Evolutionary conservation across 2,329 filamentous ascomycete genomes (phyloP), one percentile per base, ranked within the genome.

Genomic region (Dactylellina sp.): DNA sequence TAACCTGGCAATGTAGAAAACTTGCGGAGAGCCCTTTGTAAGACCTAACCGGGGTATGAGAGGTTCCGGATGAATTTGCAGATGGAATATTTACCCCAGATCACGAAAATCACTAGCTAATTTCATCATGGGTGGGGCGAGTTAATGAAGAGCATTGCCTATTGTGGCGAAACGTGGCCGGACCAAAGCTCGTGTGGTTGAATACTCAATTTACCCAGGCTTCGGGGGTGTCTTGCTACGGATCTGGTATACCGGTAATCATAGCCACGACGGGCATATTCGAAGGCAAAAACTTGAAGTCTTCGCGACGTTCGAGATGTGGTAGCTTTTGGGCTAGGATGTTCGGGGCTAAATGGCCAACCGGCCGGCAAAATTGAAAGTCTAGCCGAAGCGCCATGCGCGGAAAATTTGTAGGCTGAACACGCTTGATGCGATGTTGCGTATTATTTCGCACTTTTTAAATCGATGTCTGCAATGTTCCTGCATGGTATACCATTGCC

Each of bases 281-380:
- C 24, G 12, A 44, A 50, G 25, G 24, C 37, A 37, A 66, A 32
- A 22, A 6, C 32, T 14, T 25, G 40, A 37, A 32, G 22, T 44
- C 39, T 14, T 61, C 52, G 68, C 14, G n/a, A 65, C 52, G 59
- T 44, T 52, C 24, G n/a, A 35, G 42, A 18, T 46, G 16, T 63
- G 50, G 25, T 40, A 49, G 20, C 35, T 60, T 47, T 18, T 7
- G 25, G 12, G 47, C 52, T 9, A n/a, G 46, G 60, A 39, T 65
- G 7, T 61, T 72, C 68, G 68, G 68, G 68, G 68, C 68, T 72
- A 72, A 72, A 72, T 50, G 24, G 20, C 32, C 42, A 50, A 49
- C 68, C 68, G 68, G 42, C 68, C 68, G 68, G 68, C 53, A 72
- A 47, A 72, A 72, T 71, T 71, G 59, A 64, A 70, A 59, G 46